Percentiles rank a stretch among this genome's conserved stretches.
phyloP scores from a whole-genome alignment of 352 stramenopile species.

The Phytophthora colocasiae region DNA sequence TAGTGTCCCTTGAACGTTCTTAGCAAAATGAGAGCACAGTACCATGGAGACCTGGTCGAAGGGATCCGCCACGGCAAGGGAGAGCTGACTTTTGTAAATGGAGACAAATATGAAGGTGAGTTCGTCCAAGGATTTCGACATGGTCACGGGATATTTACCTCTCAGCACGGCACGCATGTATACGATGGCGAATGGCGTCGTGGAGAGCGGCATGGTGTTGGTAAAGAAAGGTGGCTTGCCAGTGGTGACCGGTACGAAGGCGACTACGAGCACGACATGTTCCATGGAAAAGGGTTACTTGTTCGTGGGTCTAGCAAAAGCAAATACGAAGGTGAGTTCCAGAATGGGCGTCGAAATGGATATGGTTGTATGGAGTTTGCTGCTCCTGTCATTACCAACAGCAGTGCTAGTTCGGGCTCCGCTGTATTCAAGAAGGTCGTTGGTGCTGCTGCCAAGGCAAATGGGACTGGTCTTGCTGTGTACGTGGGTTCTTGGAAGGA shows the following conservation, averaged over 20 bases:
- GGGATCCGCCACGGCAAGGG: slow-evolving; percentile 64
- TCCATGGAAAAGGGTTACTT: slow-evolving; percentile 64
- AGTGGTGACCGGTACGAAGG: slow-evolving; percentile 72
- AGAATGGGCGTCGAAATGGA: slow-evolving; percentile 56
- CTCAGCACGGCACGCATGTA: slow-evolving; percentile 48
- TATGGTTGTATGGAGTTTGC: slow-evolving; percentile 71
- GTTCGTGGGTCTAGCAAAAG: slow-evolving; percentile 43
- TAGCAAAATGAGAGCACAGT: slow-evolving; percentile 53
- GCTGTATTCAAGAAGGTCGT: slow-evolving; percentile 28
- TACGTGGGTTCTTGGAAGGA: slow-evolving; percentile 74
- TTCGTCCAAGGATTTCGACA: slow-evolving; percentile 69
- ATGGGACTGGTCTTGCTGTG: slow-evolving; percentile 18
- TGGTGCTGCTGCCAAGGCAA: slow-evolving; percentile 25
- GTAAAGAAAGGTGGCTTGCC: slow-evolving; percentile 62
- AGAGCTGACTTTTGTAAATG: slow-evolving; percentile 65
- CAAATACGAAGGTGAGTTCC: slow-evolving; percentile 75
- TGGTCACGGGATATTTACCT: slow-evolving; percentile 63
- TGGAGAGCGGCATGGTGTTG: slow-evolving; percentile 57
- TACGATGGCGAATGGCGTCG: slow-evolving; percentile 73
- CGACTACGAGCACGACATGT: slow-evolving; percentile 60
- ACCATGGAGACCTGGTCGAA: slow-evolving; percentile 61
- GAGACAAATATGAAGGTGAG: slow-evolving; percentile 71
- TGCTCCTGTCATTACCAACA: neutral
- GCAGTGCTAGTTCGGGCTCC: slow-evolving; percentile 5
- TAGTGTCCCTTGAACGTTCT: slow-evolving; percentile 23